phyloP scores from a whole-genome alignment of 2,329 filamentous ascomycete species.

The Emmonsiellopsis sp. region DNA sequence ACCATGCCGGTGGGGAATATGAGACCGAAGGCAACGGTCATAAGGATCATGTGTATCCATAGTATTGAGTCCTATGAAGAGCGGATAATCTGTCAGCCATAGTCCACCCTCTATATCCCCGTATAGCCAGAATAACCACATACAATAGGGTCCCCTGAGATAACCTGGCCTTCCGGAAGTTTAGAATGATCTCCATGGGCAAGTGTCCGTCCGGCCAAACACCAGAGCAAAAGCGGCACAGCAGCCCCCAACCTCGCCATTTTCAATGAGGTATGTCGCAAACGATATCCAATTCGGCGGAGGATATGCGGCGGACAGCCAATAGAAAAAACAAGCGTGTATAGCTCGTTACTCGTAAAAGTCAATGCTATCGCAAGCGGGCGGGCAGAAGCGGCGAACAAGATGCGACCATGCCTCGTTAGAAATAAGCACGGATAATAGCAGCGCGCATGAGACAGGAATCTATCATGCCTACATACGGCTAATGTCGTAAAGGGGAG shows the following conservation, averaged over 20 bases:
- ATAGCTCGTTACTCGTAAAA: too few species aligned
- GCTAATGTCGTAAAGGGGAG: too few species aligned
- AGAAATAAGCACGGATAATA: too few species aligned
- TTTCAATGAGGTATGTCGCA: background rate
- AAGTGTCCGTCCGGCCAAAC: conserved; percentile 17
- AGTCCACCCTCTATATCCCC: too few species aligned
- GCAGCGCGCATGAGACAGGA: too few species aligned
- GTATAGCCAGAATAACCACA: conserved; percentile 25
- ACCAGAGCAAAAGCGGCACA: background rate
- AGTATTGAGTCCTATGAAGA: conserved; percentile 59
- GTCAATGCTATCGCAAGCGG: too few species aligned
- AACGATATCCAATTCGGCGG: background rate
- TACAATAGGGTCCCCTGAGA: conserved; percentile 68
- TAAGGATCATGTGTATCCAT: conserved; percentile 90
- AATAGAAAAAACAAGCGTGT: too few species aligned
- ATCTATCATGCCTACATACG: too few species aligned
- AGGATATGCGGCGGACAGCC: too few species aligned
- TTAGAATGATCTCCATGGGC: conserved; percentile 48
- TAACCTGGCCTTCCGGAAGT: conserved; percentile 59
- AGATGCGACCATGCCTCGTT: too few species aligned
- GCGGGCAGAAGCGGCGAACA: too few species aligned
- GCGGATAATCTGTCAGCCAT: background rate
- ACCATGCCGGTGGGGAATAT: conserved; percentile 95
- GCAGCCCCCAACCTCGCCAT: background rate
- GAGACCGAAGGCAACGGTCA: conserved; percentile 80